Evolutionary conservation across 1,284 basidiomycete species (phyloP), one percentile per base, ranked within the genome.

Genomic region (Vanrija sp.): DNA sequence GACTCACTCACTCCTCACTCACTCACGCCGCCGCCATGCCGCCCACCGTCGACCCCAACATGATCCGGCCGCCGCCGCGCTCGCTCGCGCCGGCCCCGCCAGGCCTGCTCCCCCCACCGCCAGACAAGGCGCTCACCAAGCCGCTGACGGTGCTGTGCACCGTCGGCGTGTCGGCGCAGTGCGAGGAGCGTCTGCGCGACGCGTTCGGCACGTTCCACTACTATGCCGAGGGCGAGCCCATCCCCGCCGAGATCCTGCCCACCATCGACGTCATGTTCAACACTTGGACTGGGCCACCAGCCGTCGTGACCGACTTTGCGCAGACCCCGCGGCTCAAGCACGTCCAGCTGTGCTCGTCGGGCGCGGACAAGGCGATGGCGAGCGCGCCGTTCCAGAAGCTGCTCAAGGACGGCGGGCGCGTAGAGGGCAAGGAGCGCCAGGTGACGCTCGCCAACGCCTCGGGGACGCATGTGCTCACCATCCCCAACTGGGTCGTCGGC

Each of bases 391-490:
- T 67, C 23, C 50, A 56, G 39, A 53, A 61, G 12, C 51, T 59
- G 9, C 48, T 62, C 31, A 44, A 51, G 35, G 47, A 51, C 14
- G 41, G 43, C 1, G 27, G 25, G 27, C 42, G 19, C 41, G 48
- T 14, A 15, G 49, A 10, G 42, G 24, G 5, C 20, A 47, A 18
- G 48, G 54, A 68, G 10, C 48, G 45, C 2, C 51, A 66, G 47
- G 60, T 74, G 36, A 67, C 62, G 3, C 54, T 74, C 18, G 52
- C 60, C 9, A 69, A 65, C 7, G 71, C 71, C 12, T 61, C 57
- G 41, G 75, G 73, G 4, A 70, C 67, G 6, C 73, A 76, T 54
- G 72, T 71, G 4, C 49, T 72, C 12, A 62, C 56, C 41, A 75
- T 75, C 24, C 71, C 72, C 9, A 65, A 65, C 20, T 76, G 68